Base-by-base conservation (phyloP, 352 stramenopile genomes). In the Thalassiosira sp. region DNA sequence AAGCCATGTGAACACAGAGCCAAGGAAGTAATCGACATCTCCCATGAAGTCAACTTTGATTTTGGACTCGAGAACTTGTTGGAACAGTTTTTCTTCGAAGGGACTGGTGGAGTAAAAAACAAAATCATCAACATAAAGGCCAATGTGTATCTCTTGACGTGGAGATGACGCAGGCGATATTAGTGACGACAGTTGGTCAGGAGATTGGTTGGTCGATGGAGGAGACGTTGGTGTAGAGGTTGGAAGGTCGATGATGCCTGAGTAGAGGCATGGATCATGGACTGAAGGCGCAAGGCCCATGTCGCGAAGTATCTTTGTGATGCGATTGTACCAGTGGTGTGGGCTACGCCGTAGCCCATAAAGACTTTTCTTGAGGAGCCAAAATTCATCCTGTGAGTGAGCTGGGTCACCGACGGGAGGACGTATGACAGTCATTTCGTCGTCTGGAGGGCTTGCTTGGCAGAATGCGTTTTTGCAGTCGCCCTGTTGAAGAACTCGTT, bases 251-350 rank as follows among this genome's bases (percentile, higher is more conserved):
- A 15, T 43, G 31, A 28, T 18, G 5, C 1, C 65, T 49, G 0
- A n/a, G 25, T 24, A 77, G 71, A 18, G 76, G 3, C 65, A 76
- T 0, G 59, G 65, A 18, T 82, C 73, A 25, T 76, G 56, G 0
- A n/a, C 7, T 13, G 16, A 64, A 13, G 43, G 43, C 0, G 25
- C 15, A 7, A 82, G 46, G 2, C 66, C 66, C 22, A 72, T 63
- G 11, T 24, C n/a, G 0, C 1, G 15, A 31, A 83, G 74, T 2
- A 72, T 61, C 0, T 22, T 10, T 5, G 10, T 18, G 11, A 79
- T 16, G 25, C 49, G 69, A 10, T 79, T 51, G 25, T 79, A 83
- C 74, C 74, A 83, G 43, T 79, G 74, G 1, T 51, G 35, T 0
- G 67, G 66, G 11, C 1, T 33, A 0, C 59, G 5, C 1, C 59